A percentile compares a stretch with the other conserved stretches of the same genome.
Conservation (phyloP, 208 protist species). For the Leishmania gerbilli region DNA sequence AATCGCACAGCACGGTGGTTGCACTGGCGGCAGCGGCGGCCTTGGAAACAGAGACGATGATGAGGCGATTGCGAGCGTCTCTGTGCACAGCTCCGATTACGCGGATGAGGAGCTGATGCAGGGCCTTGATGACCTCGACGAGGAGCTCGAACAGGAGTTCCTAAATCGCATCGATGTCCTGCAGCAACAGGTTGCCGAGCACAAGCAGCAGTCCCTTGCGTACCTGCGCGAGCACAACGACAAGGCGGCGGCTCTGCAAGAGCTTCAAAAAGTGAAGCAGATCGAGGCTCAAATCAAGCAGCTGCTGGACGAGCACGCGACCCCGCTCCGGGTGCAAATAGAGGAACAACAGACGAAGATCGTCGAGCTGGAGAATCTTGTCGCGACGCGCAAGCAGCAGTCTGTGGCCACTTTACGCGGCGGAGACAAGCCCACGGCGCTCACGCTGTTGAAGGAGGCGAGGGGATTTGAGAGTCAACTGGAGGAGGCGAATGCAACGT, state of each 20-base stretch:
- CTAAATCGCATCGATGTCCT: slow-evolving; percentile 25
- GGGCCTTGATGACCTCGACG: slow-evolving; percentile 39
- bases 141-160: slow-evolving; percentile 43
- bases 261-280: slow-evolving; percentile 30
- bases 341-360: slow-evolving; percentile 28
- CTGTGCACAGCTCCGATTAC: slow-evolving; percentile 47
- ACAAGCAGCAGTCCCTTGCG: slow-evolving; percentile 26
- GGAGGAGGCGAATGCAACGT: slow-evolving; percentile 20
- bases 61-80: slow-evolving; percentile 34
- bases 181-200: slow-evolving; percentile 19
- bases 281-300: slow-evolving; percentile 29
- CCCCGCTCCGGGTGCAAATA: slow-evolving; percentile 33
- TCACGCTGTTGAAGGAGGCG: slow-evolving; percentile 40
- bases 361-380: slow-evolving; percentile 25
- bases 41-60: slow-evolving; percentile 15
- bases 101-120: slow-evolving; percentile 40
- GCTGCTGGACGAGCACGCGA: slow-evolving; percentile 25
- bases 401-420: slow-evolving; percentile 27
- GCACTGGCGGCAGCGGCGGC: neutral
- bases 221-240: slow-evolving; percentile 28
- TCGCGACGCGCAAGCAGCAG: slow-evolving; percentile 39
- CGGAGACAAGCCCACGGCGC: slow-evolving; percentile 39
- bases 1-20: neutral
- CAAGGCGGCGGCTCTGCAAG: slow-evolving; percentile 28
- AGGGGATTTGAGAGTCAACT: slow-evolving; percentile 38